Evolutionary conservation across 2,329 filamentous ascomycete genomes (phyloP).

Genomic region (Neocatenulostroma microsporum): DNA sequence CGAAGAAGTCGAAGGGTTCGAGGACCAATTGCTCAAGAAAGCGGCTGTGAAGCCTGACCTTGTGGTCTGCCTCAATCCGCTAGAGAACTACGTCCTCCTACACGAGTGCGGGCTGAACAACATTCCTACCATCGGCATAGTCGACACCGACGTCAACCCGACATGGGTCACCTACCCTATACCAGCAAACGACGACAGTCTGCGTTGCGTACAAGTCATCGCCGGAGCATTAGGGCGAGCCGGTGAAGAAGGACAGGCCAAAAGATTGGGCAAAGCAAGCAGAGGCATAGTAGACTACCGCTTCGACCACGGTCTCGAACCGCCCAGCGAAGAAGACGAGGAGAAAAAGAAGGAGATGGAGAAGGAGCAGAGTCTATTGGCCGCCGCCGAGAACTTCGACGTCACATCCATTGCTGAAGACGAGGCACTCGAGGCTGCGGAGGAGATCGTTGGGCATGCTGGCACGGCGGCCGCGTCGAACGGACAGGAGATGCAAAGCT

Average conservation of each 20-base stretch:
- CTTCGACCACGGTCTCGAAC: constrained; percentile 27
- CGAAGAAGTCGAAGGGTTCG: constrained; percentile 54
- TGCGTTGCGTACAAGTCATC: constrained; percentile 74
- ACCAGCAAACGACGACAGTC: constrained; percentile 92
- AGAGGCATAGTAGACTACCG: constrained; percentile 55
- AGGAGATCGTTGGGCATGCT: constrained; percentile 1
- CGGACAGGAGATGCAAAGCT: constrained; percentile 2
- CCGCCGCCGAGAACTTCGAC: background rate
- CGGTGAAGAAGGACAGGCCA: constrained; percentile 65
- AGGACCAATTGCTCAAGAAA: constrained; percentile 54
- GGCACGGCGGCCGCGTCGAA: background rate
- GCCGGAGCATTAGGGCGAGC: constrained; percentile 79
- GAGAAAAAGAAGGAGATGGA: constrained; percentile 4
- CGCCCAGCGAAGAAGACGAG: constrained; percentile 15
- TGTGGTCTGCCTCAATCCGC: constrained; percentile 83
- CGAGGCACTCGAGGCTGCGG: constrained; percentile 3
- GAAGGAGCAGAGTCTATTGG: constrained; percentile 5
- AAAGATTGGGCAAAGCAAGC: constrained; percentile 56
- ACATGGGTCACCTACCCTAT: constrained; percentile 95
- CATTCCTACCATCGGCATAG: constrained; percentile 87
- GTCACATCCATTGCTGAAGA: background rate
- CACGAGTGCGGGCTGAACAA: constrained; percentile 84
- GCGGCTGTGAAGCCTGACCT: constrained; percentile 74
- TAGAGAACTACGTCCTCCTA: constrained; percentile 84
- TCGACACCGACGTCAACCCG: constrained; percentile 88